Base-by-base conservation (phyloP, 73 alveolate species). In the Paramecium sonneborni region DNA sequence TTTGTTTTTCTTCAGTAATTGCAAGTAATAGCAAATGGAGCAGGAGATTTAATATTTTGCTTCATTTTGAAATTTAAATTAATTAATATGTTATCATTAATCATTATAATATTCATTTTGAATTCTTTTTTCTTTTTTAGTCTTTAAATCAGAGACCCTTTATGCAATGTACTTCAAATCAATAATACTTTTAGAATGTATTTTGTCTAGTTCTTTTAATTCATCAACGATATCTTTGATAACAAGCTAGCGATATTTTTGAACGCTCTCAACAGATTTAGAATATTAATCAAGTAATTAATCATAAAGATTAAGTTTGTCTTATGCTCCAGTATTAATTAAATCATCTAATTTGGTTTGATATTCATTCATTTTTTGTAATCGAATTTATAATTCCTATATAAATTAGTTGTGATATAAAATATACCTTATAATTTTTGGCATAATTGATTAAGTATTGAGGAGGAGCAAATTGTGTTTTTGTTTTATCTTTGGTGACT, bases 131-230 rank as follows among this genome's bases (percentile, higher is more conserved):
- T 79, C 90, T 79, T 79, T 41, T 15, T 79, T 79, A 11, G 58
- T 18, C n/a, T 39, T 79, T 32, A 79, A 34, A 23, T 79, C 72
- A 6, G 46, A 3, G 15, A 43, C 44, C 41, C 74, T 79, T 46
- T 79, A 79, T 41, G 72, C 69, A 43, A 79, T 79, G 32, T 79
- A 79, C 48, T 79, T 79, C 72, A 79, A 39, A 46, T 79, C 90
- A 43, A 79, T 34, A 43, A 79, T 46, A 18, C 44, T 20, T 79
- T 79, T 79, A 18, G 41, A 79, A 34, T 79, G 90, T 43, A 79
- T 26, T 79, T 79, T 79, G 20, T 79, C 90, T 7, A 79, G 55
- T 46, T 79, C 90, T 43, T 79, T 79, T 15, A 79, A 79, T 46
- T 79, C 76, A 44, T 79, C 90, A 41, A 23, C 14, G 15, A 79